Conservation (phyloP, 768 basidiomycete genomes). For the Sistotremastrum suecicum region DNA sequence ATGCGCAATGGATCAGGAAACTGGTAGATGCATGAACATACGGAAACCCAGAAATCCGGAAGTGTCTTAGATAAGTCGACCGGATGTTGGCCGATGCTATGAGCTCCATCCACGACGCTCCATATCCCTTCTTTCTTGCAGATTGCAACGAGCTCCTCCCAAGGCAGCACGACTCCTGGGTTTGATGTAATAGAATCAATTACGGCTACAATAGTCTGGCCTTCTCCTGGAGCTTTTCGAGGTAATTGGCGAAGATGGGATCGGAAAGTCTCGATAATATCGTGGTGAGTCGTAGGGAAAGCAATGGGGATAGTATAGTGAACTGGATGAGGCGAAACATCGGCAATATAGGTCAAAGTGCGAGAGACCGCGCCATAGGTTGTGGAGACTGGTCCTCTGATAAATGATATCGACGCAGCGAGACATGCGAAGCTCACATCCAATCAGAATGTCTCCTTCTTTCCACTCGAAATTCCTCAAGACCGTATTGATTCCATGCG, state of each 20-base stretch:
- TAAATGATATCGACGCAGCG: not conserved
- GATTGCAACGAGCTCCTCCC: constrained; percentile 54
- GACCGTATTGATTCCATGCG: constrained; percentile 52
- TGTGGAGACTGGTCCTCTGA: constrained; percentile 27
- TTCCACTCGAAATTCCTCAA: constrained; percentile 56
- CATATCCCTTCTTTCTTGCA: constrained; percentile 48
- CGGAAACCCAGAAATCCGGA: constrained; percentile 73
- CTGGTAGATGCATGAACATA: constrained; percentile 17
- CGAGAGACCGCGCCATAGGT: constrained; percentile 43
- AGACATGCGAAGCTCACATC: constrained; percentile 22
- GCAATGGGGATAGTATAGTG: constrained; percentile 33
- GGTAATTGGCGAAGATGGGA: constrained; percentile 20
- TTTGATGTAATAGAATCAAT: constrained; percentile 53
- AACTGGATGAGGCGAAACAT: constrained; percentile 39
- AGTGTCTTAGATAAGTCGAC: constrained; percentile 30
- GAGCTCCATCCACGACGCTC: constrained; percentile 69
- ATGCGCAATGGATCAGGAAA: not conserved
- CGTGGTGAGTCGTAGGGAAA: constrained; percentile 43
- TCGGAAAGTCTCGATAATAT: constrained; percentile 39
- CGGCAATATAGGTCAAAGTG: constrained; percentile 38
- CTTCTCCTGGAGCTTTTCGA: constrained; percentile 8
- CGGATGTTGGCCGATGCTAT: constrained; percentile 57
- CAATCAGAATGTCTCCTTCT: constrained; percentile 50
- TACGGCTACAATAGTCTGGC: constrained; percentile 44
- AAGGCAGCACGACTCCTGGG: constrained; percentile 53